Evolutionary conservation across 805 yeast genomes (phyloP), one percentile per base, ranked within the genome.

Genomic region (Saccharomycopsis fermentans): DNA sequence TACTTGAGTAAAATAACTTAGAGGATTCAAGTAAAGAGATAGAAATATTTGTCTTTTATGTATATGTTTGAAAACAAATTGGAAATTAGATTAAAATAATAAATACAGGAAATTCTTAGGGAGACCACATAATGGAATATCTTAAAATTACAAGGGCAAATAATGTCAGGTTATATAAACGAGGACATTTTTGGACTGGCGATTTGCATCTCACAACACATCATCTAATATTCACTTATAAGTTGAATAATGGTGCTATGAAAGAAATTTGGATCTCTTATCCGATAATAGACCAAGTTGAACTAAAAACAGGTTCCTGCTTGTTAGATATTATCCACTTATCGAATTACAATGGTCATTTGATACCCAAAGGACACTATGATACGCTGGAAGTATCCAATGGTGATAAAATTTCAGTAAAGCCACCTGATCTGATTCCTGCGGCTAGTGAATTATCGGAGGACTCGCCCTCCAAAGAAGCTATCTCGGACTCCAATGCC

Each of bases 241-340:
- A 54, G 29, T n/a, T 27, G 14, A 50, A 29, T 11, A 34, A 24
- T 27, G 63, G 61, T 63, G 68, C 64, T 26, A 64, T 64, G 8
- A 74, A 82, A 59, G 98, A 94, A 69, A 80, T 89, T 34, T 94
- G 98, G 99, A 78, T 90, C 34, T 86, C 96, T 60, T 92, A 90
- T 70, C 97, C 97, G 1, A 81, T 90, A 62, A 83, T 91, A 35
- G 84, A 81, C 54, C 76, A 75, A 53, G 81, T 86, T 1, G 79
- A 79, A 64, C 35, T 81, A 68, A 73, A 80, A 61, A 70, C 80
- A 62, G 83, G 91, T 62, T 69, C 86, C 57, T 73, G 83, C 63
- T 65, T 69, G 55, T 62, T 69, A 54, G 66, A 65, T 52, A 62
- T 66, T 56, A 26, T 60, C 6, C 55, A 55, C 19, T 54, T 55